A percentile compares a stretch with the other conserved stretches of the same genome.
Conservation (phyloP, 1,284 basidiomycete species). For the Cutaneotrichosporon cavernicola region DNA sequence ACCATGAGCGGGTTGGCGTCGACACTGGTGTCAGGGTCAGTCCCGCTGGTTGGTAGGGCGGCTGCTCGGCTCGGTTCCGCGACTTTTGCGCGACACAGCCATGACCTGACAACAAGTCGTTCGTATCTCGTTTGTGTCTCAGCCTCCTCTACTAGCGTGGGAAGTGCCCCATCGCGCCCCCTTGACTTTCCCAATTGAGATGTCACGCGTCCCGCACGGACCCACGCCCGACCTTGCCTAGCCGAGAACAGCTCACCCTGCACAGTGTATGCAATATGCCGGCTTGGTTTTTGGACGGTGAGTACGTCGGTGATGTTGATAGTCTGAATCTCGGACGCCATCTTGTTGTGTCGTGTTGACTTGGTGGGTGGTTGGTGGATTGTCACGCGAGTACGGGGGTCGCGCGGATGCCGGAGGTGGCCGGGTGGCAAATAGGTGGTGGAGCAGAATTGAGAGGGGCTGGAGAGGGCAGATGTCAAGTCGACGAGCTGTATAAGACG, state of each 20-base stretch:
- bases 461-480: too few relatives aligned
- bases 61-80: neutral
- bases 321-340: constrained; percentile 48
- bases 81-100: neutral
- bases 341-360: constrained; percentile 19
- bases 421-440: neutral
- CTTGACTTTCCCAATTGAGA: neutral
- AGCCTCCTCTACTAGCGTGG: neutral
- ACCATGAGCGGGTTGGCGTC: constrained; percentile 69
- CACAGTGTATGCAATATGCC: constrained; percentile 51
- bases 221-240: neutral
- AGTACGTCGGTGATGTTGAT: constrained; percentile 50
- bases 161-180: neutral
- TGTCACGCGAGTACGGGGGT: neutral
- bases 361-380: neutral
- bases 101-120: neutral
- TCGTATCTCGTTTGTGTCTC: neutral
- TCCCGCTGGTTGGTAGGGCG: neutral
- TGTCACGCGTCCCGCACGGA: constrained; percentile 4
- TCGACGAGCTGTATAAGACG: neutral
- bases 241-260: constrained; percentile 38
- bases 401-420: neutral
- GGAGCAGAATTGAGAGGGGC: neutral
- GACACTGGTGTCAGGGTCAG: constrained; percentile 37
- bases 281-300: constrained; percentile 44